These are phyloP conservation scores for Aspergillus quadricinctus DNA, from an alignment of 2,329 filamentous ascomycete genomes.

Conservation along the genomic window DNA sequence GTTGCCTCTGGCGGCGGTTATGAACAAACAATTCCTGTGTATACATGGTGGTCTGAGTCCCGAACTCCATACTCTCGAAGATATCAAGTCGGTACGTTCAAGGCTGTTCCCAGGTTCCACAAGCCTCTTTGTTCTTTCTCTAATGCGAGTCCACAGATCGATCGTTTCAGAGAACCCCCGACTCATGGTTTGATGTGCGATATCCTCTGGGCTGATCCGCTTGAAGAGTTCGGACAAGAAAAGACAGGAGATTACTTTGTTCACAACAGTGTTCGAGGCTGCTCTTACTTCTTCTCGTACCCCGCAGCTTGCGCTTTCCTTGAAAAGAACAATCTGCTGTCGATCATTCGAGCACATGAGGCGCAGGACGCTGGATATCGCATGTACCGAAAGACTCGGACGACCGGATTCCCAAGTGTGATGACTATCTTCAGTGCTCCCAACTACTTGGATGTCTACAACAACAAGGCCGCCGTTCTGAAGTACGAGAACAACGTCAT, in stretches of 20 bases:
- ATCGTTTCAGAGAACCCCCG: constrained; percentile 94
- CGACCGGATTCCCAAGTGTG: constrained; percentile 95
- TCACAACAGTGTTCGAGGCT: constrained; percentile 97
- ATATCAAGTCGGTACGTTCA: constrained; percentile 72
- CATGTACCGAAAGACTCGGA: constrained; percentile 98
- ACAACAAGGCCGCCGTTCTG: constrained; percentile 98
- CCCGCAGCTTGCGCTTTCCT: constrained; percentile 94
- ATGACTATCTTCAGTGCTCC: constrained; percentile 99
- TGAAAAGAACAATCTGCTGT: constrained; percentile 97
- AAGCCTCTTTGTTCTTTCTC: constrained; percentile 1
- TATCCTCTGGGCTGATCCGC: constrained; percentile 95
- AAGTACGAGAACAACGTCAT: constrained; percentile 99
- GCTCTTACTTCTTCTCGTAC: constrained; percentile 99
- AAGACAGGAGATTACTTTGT: constrained; percentile 97
- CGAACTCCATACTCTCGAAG: constrained; percentile 91
- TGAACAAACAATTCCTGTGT: constrained; percentile 99
- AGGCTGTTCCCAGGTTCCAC: neutral
- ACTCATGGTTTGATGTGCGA: constrained; percentile 99
- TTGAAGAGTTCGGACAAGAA: constrained; percentile 98
- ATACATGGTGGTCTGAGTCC: constrained; percentile 96
- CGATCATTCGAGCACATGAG: constrained; percentile 95
- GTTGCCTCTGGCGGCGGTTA: constrained; percentile 87
- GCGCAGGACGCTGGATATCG: constrained; percentile 97
- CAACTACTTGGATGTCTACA: constrained; percentile 98
- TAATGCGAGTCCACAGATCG: constrained; percentile 59